phyloP scores from a whole-genome alignment of 768 basidiomycete genomes.

The Dendrothele bispora region DNA sequence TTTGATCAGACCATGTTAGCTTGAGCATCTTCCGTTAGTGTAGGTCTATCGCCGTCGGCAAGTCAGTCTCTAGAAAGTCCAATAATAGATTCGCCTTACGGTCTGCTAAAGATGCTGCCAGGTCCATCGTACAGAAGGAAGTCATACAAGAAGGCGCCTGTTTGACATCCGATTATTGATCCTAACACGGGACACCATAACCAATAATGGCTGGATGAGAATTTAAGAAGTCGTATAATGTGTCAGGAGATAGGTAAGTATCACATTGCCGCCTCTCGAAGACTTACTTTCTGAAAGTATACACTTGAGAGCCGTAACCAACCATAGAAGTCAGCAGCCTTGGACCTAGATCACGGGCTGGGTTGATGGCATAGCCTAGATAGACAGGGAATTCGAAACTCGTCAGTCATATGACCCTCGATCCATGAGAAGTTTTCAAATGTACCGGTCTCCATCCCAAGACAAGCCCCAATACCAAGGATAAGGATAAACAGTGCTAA shows the following conservation, averaged over 20 bases:
- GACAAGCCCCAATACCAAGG: conserved; percentile 55
- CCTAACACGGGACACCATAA: conserved; percentile 66
- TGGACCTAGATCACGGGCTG: conserved; percentile 56
- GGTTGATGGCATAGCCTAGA: conserved; percentile 41
- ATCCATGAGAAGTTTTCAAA: background rate
- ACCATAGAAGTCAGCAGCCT: conserved; percentile 55
- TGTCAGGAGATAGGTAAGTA: too few species aligned
- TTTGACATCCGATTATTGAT: conserved; percentile 58
- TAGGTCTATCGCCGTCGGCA: too few species aligned
- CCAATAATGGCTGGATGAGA: conserved; percentile 63
- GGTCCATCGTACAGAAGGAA: conserved; percentile 55
- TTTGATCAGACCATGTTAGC: too few species aligned
- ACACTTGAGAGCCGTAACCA: conserved; percentile 45
- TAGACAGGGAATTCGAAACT: background rate
- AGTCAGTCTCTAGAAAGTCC: background rate
- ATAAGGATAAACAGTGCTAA: conserved; percentile 57
- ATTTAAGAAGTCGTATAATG: conserved; percentile 11
- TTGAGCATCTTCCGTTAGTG: too few species aligned
- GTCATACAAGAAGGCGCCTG: conserved; percentile 60
- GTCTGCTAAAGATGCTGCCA: conserved; percentile 52
- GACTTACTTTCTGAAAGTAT: conserved; percentile 40
- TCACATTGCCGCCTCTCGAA: conserved; percentile 1
- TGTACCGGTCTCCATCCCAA: conserved; percentile 65
- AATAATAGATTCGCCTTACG: conserved; percentile 34
- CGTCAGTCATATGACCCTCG: too few species aligned